phyloP scores from a whole-genome alignment of 1,284 basidiomycete species.

The Singerocomus rubriflavus region DNA sequence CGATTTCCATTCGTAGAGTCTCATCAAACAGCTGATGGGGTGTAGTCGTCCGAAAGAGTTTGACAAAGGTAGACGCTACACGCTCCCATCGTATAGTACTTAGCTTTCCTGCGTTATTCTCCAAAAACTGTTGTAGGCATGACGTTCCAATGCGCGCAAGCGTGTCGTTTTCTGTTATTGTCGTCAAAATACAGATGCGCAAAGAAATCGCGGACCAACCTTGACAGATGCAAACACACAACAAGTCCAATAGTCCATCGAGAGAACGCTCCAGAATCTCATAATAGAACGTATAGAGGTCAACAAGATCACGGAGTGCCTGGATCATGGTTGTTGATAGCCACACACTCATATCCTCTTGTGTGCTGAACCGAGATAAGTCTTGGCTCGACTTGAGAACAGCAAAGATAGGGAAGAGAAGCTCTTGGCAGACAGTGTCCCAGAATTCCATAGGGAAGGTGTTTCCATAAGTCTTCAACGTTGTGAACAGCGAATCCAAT shows the following conservation, averaged over 20 bases:
- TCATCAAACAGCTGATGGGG: conserved; percentile 98
- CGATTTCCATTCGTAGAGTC: conserved; percentile 76
- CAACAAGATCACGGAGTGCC: conserved; percentile 92
- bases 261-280: conserved; percentile 88
- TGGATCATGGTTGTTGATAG: conserved; percentile 99
- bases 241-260: conserved; percentile 87
- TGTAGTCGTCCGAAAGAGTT: conserved; percentile 95
- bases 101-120: conserved; percentile 91
- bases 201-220: conserved; percentile 50
- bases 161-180: conserved; percentile 87
- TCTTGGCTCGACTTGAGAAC: conserved; percentile 91
- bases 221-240: conserved; percentile 99
- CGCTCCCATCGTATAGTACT: conserved; percentile 86
- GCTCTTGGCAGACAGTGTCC: conserved; percentile 96
- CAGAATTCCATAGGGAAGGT: conserved; percentile 93
- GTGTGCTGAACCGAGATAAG: conserved; percentile 88
- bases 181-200: conserved; percentile 3
- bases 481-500: conserved; percentile 92
- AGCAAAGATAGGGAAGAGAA: conserved; percentile 98
- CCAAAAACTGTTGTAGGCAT: conserved; percentile 93
- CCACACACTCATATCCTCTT: conserved; percentile 99
- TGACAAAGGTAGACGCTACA: conserved; percentile 91
- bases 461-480: conserved; percentile 87
- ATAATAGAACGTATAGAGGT: conserved; percentile 96
- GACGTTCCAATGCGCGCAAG: conserved; percentile 97